phyloP scores from a whole-genome alignment of 225 moss, liverwort and hornwort genomes.

The Marchantia polymorpha region DNA sequence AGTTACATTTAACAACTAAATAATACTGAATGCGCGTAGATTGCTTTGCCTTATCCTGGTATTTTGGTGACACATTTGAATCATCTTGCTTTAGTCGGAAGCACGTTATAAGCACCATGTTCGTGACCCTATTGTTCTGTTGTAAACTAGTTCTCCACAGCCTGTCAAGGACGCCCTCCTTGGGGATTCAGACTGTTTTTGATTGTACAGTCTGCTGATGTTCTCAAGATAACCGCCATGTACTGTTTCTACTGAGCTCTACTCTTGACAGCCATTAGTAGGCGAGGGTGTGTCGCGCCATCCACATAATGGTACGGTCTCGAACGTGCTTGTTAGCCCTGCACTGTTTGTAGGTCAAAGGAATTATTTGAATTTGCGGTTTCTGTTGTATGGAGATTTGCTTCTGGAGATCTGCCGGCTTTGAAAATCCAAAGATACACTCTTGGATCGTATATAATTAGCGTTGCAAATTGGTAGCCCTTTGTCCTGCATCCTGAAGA shows the following conservation, averaged over 20 bases:
- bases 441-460: slow-evolving; percentile 37
- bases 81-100: slow-evolving; percentile 16
- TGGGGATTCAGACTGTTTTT: slow-evolving; percentile 38
- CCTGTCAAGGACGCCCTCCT: slow-evolving; percentile 37
- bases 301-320: slow-evolving; percentile 96
- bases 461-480: slow-evolving; percentile 41
- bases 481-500: slow-evolving; percentile 63
- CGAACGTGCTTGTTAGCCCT: slow-evolving; percentile 74
- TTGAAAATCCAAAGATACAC: slow-evolving; percentile 46
- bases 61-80: slow-evolving; percentile 18
- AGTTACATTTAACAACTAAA: not conserved
- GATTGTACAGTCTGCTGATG: slow-evolving; percentile 48
- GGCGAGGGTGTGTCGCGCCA: slow-evolving; percentile 98
- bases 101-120: slow-evolving; percentile 18
- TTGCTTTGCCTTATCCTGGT: slow-evolving; percentile 27
- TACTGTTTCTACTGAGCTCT: slow-evolving; percentile 90
- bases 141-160: slow-evolving; percentile 38
- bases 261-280: slow-evolving; percentile 99
- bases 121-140: slow-evolving; percentile 31
- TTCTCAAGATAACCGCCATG: slow-evolving; percentile 57
- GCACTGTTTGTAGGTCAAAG: slow-evolving; percentile 54
- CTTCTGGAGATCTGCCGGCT: slow-evolving; percentile 35
- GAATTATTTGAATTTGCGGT: slow-evolving; percentile 40
- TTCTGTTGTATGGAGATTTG: slow-evolving; percentile 42
- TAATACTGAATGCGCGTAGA: not conserved